Evolutionary conservation across 2,329 filamentous ascomycete species (phyloP).

Genomic region (Nakataea oryzae): DNA sequence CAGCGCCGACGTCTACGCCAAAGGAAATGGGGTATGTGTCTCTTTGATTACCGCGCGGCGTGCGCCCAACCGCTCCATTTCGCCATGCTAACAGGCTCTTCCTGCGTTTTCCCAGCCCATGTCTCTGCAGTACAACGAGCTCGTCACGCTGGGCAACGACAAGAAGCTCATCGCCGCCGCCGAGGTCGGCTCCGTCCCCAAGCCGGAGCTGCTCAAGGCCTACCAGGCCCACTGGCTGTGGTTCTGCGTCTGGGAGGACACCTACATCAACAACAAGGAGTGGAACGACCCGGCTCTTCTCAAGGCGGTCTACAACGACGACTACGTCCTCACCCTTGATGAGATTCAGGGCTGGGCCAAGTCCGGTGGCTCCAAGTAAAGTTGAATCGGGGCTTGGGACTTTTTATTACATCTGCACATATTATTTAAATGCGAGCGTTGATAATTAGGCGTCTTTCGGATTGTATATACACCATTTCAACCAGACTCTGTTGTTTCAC

Average conservation of each 20-base stretch:
- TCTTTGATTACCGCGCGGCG: too few species aligned
- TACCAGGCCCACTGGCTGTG: constrained; percentile 37
- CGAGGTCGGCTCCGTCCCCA: constrained; percentile 34
- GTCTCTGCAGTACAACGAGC: constrained; percentile 29
- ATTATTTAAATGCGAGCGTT: background rate
- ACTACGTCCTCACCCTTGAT: constrained; percentile 22
- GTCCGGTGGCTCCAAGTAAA: background rate
- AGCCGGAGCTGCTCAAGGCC: constrained; percentile 26
- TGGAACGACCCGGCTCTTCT: constrained; percentile 30
- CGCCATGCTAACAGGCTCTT: background rate
- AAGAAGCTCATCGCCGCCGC: constrained; percentile 35
- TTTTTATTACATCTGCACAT: background rate
- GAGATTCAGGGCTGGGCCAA: constrained; percentile 22
- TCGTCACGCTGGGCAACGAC: constrained; percentile 29
- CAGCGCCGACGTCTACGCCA: constrained; percentile 31
- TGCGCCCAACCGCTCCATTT: background rate
- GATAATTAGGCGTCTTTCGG: background rate
- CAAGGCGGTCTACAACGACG: constrained; percentile 22
- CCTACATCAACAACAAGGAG: constrained; percentile 27
- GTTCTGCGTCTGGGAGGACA: constrained; percentile 33
- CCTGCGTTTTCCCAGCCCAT: constrained; percentile 19
- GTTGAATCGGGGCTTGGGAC: background rate
- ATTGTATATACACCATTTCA: too few species aligned
- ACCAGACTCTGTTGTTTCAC: too few species aligned
- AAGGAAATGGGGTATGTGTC: constrained; percentile 28